Percentiles rank a stretch among this genome's conserved stretches.
These are phyloP conservation scores for Paraglomus brasilianum DNA, from an alignment of 192 early-diverging fungal species.

Conservation along the genomic window DNA sequence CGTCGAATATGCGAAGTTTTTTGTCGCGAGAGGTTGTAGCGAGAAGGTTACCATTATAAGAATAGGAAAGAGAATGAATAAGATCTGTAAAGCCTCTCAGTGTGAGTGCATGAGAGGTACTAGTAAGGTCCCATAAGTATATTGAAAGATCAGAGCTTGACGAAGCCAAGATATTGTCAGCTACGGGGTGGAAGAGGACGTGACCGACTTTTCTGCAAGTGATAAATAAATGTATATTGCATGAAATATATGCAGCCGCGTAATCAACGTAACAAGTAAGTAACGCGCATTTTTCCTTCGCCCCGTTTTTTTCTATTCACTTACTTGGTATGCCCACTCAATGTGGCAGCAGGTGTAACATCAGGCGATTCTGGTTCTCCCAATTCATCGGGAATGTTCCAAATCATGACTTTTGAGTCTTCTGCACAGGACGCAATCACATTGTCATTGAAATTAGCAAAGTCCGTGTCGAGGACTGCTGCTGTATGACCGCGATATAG, in stretches of 20 bases:
- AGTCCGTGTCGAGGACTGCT: constrained; percentile 96
- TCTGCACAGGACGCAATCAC: constrained; percentile 87
- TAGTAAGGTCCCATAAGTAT: constrained; percentile 94
- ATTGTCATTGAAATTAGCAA: constrained; percentile 97
- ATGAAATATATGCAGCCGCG: not conserved
- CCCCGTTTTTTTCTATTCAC: no score
- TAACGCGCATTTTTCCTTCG: not conserved
- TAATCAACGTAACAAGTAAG: not conserved
- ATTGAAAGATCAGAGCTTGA: constrained; percentile 86
- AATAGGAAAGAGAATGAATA: constrained; percentile 91
- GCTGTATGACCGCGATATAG: constrained; percentile 92
- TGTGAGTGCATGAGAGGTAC: constrained; percentile 68
- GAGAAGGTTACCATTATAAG: constrained; percentile 79
- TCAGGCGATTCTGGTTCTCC: constrained; percentile 64
- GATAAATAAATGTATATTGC: not conserved
- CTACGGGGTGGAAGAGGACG: constrained; percentile 94
- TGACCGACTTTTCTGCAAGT: constrained; percentile 89
- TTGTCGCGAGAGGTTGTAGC: constrained; percentile 97
- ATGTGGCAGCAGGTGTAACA: constrained; percentile 72
- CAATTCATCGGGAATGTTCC: constrained; percentile 85
- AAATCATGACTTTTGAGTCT: constrained; percentile 91
- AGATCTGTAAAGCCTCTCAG: constrained; percentile 86
- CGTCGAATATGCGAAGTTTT: constrained; percentile 91
- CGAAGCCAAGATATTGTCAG: constrained; percentile 89
- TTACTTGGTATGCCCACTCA: constrained; percentile 69